phyloP scores from a whole-genome alignment of 805 yeast species.

The Suhomyces emberorum region DNA sequence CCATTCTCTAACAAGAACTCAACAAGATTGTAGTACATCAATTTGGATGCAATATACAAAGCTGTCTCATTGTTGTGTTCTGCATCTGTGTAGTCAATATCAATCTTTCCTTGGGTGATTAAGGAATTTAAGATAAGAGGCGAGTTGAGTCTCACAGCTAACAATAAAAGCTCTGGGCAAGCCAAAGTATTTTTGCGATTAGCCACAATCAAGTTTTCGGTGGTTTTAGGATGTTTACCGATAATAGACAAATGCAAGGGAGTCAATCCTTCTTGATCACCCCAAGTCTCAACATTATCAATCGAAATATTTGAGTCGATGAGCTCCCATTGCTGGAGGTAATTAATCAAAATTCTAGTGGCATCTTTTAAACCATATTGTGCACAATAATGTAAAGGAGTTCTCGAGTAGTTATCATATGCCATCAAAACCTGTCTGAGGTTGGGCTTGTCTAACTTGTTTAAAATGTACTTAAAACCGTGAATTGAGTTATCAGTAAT shows the following conservation, averaged over 20 bases:
- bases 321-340: constrained; percentile 57
- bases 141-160: constrained; percentile 67
- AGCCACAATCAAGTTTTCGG: constrained; percentile 52
- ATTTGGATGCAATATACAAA: constrained; percentile 73
- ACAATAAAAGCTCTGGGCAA: constrained; percentile 56
- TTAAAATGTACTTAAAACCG: constrained; percentile 59
- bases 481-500: constrained; percentile 51
- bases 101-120: constrained; percentile 53
- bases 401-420: constrained; percentile 71
- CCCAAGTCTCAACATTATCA: constrained; percentile 61
- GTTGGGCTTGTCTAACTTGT: constrained; percentile 33
- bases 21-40: constrained; percentile 53
- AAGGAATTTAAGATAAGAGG: constrained; percentile 54
- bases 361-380: constrained; percentile 77
- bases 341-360: constrained; percentile 52
- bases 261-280: constrained; percentile 73
- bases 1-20: constrained; percentile 51
- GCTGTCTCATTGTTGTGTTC: constrained; percentile 70
- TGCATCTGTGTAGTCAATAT: constrained; percentile 58
- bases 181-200: constrained; percentile 40
- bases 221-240: constrained; percentile 79
- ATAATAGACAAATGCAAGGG: constrained; percentile 82
- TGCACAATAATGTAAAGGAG: constrained; percentile 87
- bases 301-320: constrained; percentile 47
- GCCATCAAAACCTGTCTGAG: constrained; percentile 44